A percentile compares a stretch with the other conserved stretches of the same genome.
Evolutionary conservation across 176 grass and related monocot species (phyloP).

Genomic region (Echinochloa phyllopogon): DNA sequence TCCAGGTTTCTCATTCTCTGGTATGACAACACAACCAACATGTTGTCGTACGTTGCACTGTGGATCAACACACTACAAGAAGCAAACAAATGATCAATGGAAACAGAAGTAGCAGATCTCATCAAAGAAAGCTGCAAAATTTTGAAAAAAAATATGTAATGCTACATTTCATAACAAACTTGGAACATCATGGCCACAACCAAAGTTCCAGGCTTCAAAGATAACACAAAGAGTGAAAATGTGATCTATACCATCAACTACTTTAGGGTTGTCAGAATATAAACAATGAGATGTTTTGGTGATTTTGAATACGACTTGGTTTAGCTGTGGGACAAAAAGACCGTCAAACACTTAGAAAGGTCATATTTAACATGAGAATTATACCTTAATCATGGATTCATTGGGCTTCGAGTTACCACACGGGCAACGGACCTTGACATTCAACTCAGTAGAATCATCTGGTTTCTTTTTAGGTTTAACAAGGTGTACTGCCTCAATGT

Average conservation of each 20-base stretch:
- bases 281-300: slow-evolving; percentile 17
- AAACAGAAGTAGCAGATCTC: not conserved
- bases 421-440: slow-evolving; percentile 65
- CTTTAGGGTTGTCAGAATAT: slow-evolving; percentile 31
- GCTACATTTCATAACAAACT: slow-evolving; percentile 24
- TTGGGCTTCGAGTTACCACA: slow-evolving; percentile 59
- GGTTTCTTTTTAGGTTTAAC: slow-evolving; percentile 64
- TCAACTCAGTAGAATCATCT: slow-evolving; percentile 51
- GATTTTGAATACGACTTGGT: slow-evolving; percentile 27
- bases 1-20: slow-evolving; percentile 70
- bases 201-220: not conserved
- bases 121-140: not conserved
- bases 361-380: slow-evolving; percentile 32
- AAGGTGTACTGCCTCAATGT: slow-evolving; percentile 37
- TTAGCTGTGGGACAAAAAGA: slow-evolving; percentile 11
- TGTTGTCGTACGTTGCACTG: slow-evolving; percentile 78
- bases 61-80: slow-evolving; percentile 78
- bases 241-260: slow-evolving; percentile 27
- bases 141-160: slow-evolving; percentile 15
- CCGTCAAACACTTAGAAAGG: slow-evolving; percentile 7
- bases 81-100: slow-evolving; percentile 22
- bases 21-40: slow-evolving; percentile 73
- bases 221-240: not conserved
- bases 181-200: not conserved
- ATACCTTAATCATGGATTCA: slow-evolving; percentile 79